Conservation (phyloP, 2,329 filamentous ascomycete species). For the Lojkania enalia region DNA sequence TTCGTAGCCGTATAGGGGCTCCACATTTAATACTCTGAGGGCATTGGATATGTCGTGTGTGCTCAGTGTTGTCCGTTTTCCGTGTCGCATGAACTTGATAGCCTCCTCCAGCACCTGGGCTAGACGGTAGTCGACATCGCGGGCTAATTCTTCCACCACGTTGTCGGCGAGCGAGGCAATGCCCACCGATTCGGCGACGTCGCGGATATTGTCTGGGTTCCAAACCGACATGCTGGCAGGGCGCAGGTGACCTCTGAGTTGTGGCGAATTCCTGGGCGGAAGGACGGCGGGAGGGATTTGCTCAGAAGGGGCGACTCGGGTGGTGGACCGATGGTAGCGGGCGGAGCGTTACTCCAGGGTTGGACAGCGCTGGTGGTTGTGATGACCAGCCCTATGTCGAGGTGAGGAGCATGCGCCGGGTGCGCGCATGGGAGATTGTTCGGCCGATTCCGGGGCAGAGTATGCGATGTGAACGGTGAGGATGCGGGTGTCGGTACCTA, state of each 20-base stretch:
- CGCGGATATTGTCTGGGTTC: constrained; percentile 94
- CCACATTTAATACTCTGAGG: constrained; percentile 82
- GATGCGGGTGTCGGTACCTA: neutral
- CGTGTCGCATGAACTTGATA: constrained; percentile 93
- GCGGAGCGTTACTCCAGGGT: constrained; percentile 32
- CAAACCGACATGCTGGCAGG: constrained; percentile 61
- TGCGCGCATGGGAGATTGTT: constrained; percentile 26
- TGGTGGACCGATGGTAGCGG: constrained; percentile 28
- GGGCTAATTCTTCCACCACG: constrained; percentile 81
- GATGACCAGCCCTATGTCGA: constrained; percentile 37
- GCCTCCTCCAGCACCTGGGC: constrained; percentile 92
- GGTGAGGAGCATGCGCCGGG: constrained; percentile 34
- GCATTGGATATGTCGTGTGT: constrained; percentile 90
- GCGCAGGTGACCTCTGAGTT: constrained; percentile 12
- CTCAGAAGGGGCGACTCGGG: constrained; percentile 15
- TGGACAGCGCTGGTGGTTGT: constrained; percentile 27
- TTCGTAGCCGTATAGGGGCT: constrained; percentile 96
- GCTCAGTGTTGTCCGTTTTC: constrained; percentile 80
- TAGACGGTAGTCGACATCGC: constrained; percentile 94
- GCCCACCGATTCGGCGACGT: constrained; percentile 95
- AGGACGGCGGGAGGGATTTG: too few species aligned
- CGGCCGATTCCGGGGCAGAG: constrained; percentile 4
- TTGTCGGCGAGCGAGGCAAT: constrained; percentile 82
- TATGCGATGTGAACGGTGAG: neutral
- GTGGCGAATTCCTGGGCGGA: constrained; percentile 12